Base-by-base conservation (phyloP, 768 basidiomycete species). In the Rhodotorula graminis region DNA sequence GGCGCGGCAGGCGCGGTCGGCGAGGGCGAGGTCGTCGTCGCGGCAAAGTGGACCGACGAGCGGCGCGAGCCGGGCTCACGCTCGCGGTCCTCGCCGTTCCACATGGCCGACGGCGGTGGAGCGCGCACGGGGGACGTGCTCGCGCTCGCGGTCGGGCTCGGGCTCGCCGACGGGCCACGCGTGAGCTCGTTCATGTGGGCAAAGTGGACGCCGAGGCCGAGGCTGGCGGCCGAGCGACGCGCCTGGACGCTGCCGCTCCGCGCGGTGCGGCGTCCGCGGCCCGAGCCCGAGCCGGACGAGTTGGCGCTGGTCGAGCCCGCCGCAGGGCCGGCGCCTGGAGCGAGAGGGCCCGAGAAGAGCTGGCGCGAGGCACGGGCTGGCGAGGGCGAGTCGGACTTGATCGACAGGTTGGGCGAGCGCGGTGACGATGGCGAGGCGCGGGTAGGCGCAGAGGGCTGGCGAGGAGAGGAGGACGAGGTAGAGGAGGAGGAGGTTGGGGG, bases 121-220 rank as follows among this genome's bases (percentile, higher is more conserved):
- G 11, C 23, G 3, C 59, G 27, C 2, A 27, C 42, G 2, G 25
- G 37, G 16, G 27, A 60, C 37, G 55, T 33, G 18, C 55, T 33
- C 29, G 29, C n/a, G 55, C 55, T 56, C 55, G 29, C 55, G 18
- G n/a, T 33, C 29, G 55, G 55, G 29, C 53, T 55, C 55, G 31
- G 18, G 55, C n/a, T 59, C 29, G 40, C 12, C n/a, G 16, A n/a
- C 3, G 52, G 14, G 5, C 49, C 31, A 12, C 8, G 21, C 27
- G 69, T 58, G 15, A 72, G 33, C 50, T 72, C 71, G 52, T 67
- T 74, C 65, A 74, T 67, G 57, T 59, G 67, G 21, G 69, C 69
- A 44, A 52, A 74, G 49, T 69, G 52, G 4, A 66, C 69, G 40
- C 73, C 73, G 21, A 74, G 58, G 0, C 73, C 73, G 33, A 74